These are phyloP conservation scores for Metroxylon sagu DNA, from an alignment of 176 grass and related monocot species.

Conservation along the genomic window DNA sequence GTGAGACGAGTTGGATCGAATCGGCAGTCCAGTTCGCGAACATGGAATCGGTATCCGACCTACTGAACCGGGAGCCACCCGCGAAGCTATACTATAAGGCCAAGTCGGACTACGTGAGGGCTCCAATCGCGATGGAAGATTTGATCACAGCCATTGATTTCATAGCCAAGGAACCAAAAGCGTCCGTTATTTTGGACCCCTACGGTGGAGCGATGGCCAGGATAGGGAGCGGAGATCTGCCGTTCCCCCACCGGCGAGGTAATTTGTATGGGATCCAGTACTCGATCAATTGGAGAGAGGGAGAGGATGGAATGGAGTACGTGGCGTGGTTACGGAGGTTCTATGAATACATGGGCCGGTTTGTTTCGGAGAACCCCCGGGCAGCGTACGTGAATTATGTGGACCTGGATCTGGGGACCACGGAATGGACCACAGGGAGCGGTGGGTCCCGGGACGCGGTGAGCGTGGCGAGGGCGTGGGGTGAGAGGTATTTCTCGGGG, in stretches of 20 bases:
- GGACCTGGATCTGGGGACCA: slow-evolving; percentile 62
- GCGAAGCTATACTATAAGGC: slow-evolving; percentile 69
- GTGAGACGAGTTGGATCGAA: slow-evolving; percentile 76
- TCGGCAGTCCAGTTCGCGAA: slow-evolving; percentile 40
- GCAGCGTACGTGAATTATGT: slow-evolving; percentile 68
- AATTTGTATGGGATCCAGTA: slow-evolving; percentile 63
- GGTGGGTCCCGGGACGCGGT: background rate
- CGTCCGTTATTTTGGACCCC: slow-evolving; percentile 65
- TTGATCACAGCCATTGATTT: slow-evolving; percentile 9
- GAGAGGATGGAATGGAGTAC: slow-evolving; percentile 22
- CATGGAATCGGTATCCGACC: slow-evolving; percentile 31
- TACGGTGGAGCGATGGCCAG: slow-evolving; percentile 68
- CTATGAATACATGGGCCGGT: slow-evolving; percentile 38
- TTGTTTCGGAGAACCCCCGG: slow-evolving; percentile 31
- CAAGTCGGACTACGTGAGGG: slow-evolving; percentile 56
- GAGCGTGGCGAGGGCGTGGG: slow-evolving; percentile 36
- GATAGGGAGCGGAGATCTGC: slow-evolving; percentile 17
- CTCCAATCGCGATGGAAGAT: slow-evolving; percentile 5
- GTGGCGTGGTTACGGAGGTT: slow-evolving; percentile 43
- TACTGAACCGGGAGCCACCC: slow-evolving; percentile 30
- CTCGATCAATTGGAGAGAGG: slow-evolving; percentile 28
- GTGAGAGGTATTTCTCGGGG: slow-evolving; percentile 51
- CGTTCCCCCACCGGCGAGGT: slow-evolving; percentile 60
- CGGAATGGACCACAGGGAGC: background rate
- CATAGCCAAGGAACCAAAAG: slow-evolving; percentile 41